Evolutionary conservation across 805 yeast genomes (phyloP).

Genomic region (Wickerhamiella allomyrinae): DNA sequence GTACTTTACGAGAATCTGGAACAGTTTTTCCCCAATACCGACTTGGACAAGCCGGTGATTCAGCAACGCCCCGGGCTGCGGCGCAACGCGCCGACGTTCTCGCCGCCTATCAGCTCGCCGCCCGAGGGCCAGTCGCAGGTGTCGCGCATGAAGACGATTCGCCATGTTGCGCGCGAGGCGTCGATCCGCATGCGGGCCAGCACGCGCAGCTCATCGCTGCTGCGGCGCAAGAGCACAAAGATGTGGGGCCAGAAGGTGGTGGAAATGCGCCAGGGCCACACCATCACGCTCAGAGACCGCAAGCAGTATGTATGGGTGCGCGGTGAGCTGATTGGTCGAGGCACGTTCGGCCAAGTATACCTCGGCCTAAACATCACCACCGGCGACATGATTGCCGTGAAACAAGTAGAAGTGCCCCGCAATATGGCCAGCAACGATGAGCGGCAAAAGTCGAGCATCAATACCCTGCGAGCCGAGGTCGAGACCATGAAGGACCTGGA

Average conservation of each 20-base stretch:
- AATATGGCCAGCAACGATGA: conserved; percentile 5
- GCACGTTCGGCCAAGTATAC: conserved; percentile 90
- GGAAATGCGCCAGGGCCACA: conserved; percentile 54
- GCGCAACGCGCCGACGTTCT: background rate
- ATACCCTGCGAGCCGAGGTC: conserved; percentile 78
- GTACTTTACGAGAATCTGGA: conserved; percentile 86
- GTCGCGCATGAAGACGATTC: conserved; percentile 68
- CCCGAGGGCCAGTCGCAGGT: background rate
- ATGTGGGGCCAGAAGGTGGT: conserved; percentile 95
- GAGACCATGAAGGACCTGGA: conserved; percentile 88
- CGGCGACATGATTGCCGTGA: conserved; percentile 98
- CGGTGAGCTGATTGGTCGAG: conserved; percentile 92
- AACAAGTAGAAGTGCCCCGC: conserved; percentile 50
- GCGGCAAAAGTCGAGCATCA: conserved; percentile 41
- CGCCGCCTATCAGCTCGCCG: background rate
- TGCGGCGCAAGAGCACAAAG: conserved; percentile 75
- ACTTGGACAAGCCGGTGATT: conserved; percentile 80
- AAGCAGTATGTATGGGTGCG: conserved; percentile 92
- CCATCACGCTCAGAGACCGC: conserved; percentile 48
- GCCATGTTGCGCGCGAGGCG: conserved; percentile 90
- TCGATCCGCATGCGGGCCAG: conserved; percentile 30
- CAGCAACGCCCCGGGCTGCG: conserved; percentile 25
- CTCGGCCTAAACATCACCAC: conserved; percentile 88
- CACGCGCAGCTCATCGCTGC: conserved; percentile 18
- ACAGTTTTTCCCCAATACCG: conserved; percentile 80